A percentile compares a stretch with the other conserved stretches of the same genome.
Evolutionary conservation across 306 rosid species (phyloP).

Genomic region (Gleditsia sinensis): DNA sequence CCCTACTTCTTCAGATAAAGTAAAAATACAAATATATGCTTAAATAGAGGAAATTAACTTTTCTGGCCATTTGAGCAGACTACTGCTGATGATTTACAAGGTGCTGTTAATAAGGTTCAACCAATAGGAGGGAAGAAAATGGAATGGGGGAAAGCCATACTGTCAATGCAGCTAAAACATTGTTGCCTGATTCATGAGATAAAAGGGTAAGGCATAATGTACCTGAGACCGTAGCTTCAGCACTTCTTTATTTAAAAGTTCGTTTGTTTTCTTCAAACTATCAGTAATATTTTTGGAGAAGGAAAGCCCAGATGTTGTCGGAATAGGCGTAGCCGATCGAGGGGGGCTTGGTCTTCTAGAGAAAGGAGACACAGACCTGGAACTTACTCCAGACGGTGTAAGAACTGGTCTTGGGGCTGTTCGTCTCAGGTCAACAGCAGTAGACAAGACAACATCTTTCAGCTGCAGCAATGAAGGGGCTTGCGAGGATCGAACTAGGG

Average conservation of each 20-base stretch:
- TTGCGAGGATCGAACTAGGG: slow-evolving; percentile 78
- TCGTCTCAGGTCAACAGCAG: slow-evolving; percentile 77
- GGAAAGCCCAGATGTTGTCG: slow-evolving; percentile 92
- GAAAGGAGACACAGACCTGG: slow-evolving; percentile 94
- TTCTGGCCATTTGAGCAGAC: no score
- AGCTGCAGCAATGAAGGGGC: slow-evolving; percentile 87
- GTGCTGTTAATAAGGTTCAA: slow-evolving; percentile 9
- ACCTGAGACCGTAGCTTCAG: slow-evolving; percentile 82
- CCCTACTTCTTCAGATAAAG: no score
- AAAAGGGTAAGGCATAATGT: slow-evolving; percentile 31
- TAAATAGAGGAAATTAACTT: slow-evolving; percentile 5
- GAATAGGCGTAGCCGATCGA: slow-evolving; percentile 97
- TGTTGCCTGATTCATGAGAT: not conserved
- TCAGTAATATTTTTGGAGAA: slow-evolving; percentile 83
- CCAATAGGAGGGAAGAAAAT: not conserved
- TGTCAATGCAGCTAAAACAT: slow-evolving; percentile 4
- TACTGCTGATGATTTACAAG: not conserved
- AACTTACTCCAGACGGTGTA: slow-evolving; percentile 77
- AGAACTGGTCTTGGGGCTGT: slow-evolving; percentile 79
- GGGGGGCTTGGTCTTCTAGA: slow-evolving; percentile 96
- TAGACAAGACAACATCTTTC: slow-evolving; percentile 85
- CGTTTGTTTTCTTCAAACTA: slow-evolving; percentile 92
- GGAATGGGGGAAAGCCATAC: not conserved
- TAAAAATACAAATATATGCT: not conserved
- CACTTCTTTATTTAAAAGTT: slow-evolving; percentile 90